These are phyloP conservation scores for Kodamaea sagamina DNA, from an alignment of 805 yeast genomes.

Conservation along the genomic window DNA sequence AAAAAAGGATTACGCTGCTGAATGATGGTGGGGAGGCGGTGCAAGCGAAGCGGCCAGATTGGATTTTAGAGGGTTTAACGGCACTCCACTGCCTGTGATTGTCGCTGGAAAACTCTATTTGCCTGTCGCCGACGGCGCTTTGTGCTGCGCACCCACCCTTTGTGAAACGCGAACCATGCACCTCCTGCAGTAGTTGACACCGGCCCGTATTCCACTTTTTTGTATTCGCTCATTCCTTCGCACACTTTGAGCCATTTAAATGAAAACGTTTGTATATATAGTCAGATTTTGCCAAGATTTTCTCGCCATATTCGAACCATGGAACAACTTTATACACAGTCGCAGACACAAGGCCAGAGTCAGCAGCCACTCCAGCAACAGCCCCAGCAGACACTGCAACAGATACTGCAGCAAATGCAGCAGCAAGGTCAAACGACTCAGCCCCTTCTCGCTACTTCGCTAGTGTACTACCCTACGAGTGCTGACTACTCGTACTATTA, in stretches of 20 bases:
- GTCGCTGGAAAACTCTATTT: no score
- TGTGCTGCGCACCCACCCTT: constrained; percentile 1
- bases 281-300: constrained; percentile 7
- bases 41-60: no score
- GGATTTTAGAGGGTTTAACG: no score
- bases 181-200: no score
- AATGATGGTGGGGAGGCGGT: not conserved
- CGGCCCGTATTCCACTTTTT: not conserved
- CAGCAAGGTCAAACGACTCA: constrained; percentile 3
- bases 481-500: constrained; percentile 14
- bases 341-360: constrained; percentile 1
- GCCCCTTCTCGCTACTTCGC: constrained; percentile 4
- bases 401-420: constrained; percentile 1
- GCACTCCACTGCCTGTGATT: no score
- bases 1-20: no score
- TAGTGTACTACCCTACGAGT: constrained; percentile 10
- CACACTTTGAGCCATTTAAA: not conserved
- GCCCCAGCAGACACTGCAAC: constrained; percentile 1
- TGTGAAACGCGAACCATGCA: not conserved
- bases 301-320: constrained; percentile 3
- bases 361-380: constrained; percentile 3
- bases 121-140: not conserved
- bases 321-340: constrained; percentile 1
- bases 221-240: no score
- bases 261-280: constrained; percentile 1